Evolutionary conservation across 2,329 filamentous ascomycete genomes (phyloP), one percentile per base, ranked within the genome.

Genomic region (Epichloe hybrida): DNA sequence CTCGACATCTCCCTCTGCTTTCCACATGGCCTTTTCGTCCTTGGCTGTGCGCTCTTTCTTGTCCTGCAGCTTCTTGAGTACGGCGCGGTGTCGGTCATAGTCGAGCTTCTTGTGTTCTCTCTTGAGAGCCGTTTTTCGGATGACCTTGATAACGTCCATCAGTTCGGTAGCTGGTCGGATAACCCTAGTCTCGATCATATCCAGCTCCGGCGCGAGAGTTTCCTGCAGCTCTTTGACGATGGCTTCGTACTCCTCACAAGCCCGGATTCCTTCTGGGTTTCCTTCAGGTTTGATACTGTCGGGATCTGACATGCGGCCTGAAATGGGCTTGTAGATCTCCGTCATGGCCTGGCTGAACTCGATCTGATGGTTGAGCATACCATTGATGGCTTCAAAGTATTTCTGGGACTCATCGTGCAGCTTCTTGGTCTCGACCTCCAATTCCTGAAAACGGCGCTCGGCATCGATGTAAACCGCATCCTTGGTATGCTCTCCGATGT

Each of bases 251-350:
- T 98, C 89, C 65, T 97, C 91, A 69, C 93, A 98, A 31, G 93
- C 93, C 56, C 81, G 78, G 62, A 98, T 97, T 51, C 93, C 93
- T 64, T 95, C 93, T 1, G 85, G 81, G 64, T 96, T 97, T 51
- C 89, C 89, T 68, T 95, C 85, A 43, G 84, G 74, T 50, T 85
- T 77, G 57, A 88, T 78, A 8, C 86, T 86, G 61, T 90, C 84
- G 9, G 93, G 93, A 68, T 98, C 93, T 44, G 91, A 97, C 69
- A 94, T 79, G 64, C 93, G 86, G 50, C 93, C 93, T 50, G 91
- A 96, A 61, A 98, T 98, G 59, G 93, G 93, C 67, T 95, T 95
- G 76, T 98, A 98, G 62, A 98, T 85, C 69, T 98, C 93, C 56
- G 86, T 84, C 74, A 95, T 91, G 58, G 90, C 88, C 71, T 95